phyloP scores from a whole-genome alignment of 2,329 filamentous ascomycete species.

The Monilinia vaccinii-corymbosi region DNA sequence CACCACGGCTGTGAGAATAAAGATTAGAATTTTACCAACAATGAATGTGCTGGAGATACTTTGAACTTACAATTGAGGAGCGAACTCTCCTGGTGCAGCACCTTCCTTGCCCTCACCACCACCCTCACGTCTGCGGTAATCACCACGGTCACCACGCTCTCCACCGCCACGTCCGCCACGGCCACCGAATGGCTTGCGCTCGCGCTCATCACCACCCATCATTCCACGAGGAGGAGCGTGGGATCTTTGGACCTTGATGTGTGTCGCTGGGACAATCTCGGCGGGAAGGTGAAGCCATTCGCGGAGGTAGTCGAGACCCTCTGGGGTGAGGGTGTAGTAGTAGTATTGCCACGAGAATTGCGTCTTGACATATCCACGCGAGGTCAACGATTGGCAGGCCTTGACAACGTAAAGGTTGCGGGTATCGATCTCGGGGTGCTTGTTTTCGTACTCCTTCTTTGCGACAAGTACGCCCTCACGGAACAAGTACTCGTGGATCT shows the following conservation, averaged over 20 bases:
- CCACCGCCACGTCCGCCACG: constrained; percentile 62
- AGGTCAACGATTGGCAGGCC: constrained; percentile 96
- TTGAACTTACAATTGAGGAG: constrained; percentile 70
- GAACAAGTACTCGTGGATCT: constrained; percentile 99
- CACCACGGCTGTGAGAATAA: constrained; percentile 58
- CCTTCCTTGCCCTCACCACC: constrained; percentile 70
- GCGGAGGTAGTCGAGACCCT: constrained; percentile 99
- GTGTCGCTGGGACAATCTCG: constrained; percentile 98
- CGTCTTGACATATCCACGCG: constrained; percentile 98
- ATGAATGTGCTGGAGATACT: neutral
- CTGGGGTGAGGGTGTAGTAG: constrained; percentile 99
- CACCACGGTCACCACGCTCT: constrained; percentile 63
- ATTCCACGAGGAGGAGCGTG: constrained; percentile 91
- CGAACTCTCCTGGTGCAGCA: constrained; percentile 83
- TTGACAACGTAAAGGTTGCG: constrained; percentile 99
- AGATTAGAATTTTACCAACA: constrained; percentile 26
- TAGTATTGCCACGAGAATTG: constrained; percentile 99
- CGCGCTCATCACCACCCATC: constrained; percentile 78
- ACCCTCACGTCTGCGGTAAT: constrained; percentile 85
- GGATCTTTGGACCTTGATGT: constrained; percentile 99
- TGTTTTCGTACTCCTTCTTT: constrained; percentile 97
- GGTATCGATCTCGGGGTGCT: constrained; percentile 97
- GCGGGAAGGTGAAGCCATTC: constrained; percentile 99
- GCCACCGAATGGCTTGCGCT: constrained; percentile 72
- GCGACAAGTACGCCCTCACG: constrained; percentile 88